A percentile compares a stretch with the other conserved stretches of the same genome.
Conservation (phyloP, 768 basidiomycete species). For the Ephemerocybe angulata region DNA sequence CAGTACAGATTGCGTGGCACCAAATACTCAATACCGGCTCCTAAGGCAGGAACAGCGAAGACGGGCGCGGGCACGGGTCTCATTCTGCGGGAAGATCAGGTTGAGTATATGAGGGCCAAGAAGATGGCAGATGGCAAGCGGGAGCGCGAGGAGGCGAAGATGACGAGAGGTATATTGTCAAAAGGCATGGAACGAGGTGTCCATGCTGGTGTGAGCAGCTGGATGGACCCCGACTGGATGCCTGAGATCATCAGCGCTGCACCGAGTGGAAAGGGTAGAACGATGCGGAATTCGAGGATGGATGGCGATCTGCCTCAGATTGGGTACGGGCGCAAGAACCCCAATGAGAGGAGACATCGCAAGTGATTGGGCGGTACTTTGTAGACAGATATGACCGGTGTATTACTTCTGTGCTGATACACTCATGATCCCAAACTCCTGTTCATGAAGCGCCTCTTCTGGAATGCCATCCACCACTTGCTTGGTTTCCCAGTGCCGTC, state of each 20-base stretch:
- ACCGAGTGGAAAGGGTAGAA: slow-evolving; percentile 68
- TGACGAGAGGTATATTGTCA: slow-evolving; percentile 61
- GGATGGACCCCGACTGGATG: slow-evolving; percentile 96
- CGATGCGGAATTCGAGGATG: slow-evolving; percentile 43
- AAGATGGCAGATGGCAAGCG: slow-evolving; percentile 69
- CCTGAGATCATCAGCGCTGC: slow-evolving; percentile 73
- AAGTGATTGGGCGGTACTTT: slow-evolving; percentile 40
- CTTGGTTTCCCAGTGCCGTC: slow-evolving; percentile 93
- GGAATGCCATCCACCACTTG: slow-evolving; percentile 99
- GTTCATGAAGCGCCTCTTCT: slow-evolving; percentile 96
- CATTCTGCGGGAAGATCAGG: slow-evolving; percentile 90
- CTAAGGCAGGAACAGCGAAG: slow-evolving; percentile 86
- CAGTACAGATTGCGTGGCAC: slow-evolving; percentile 91
- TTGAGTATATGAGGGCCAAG: slow-evolving; percentile 80
- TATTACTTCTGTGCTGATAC: background rate
- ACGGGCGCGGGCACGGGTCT: slow-evolving; percentile 76
- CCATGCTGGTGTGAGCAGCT: slow-evolving; percentile 61
- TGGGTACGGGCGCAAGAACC: slow-evolving; percentile 86
- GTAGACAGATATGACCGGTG: slow-evolving; percentile 15
- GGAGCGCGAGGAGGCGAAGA: slow-evolving; percentile 72
- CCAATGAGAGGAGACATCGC: slow-evolving; percentile 71
- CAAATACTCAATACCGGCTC: slow-evolving; percentile 86
- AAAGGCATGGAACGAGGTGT: slow-evolving; percentile 44
- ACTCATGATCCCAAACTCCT: slow-evolving; percentile 67
- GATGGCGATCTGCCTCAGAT: slow-evolving; percentile 76